These are phyloP conservation scores for Hypocrella siamensis DNA, from an alignment of 2,329 filamentous ascomycete species.

Conservation along the genomic window DNA sequence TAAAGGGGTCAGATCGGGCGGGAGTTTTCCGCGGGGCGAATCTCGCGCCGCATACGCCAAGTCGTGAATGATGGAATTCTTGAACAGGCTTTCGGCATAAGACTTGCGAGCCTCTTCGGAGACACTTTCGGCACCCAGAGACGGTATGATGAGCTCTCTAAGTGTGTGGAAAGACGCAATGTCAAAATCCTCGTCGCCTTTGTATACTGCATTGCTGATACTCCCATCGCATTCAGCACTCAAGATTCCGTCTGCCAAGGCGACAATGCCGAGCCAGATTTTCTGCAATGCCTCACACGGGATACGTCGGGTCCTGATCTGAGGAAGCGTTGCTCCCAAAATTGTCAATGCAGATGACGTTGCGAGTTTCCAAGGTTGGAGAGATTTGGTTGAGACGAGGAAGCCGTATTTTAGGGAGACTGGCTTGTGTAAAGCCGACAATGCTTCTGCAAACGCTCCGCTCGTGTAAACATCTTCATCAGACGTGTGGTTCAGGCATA, in stretches of 20 bases:
- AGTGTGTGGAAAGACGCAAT: constrained; percentile 57
- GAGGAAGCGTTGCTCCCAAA: constrained; percentile 47
- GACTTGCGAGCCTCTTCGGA: constrained; percentile 49
- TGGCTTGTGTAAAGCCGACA: constrained; percentile 53
- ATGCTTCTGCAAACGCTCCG: constrained; percentile 46
- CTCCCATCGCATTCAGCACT: constrained; percentile 42
- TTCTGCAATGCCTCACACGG: constrained; percentile 29
- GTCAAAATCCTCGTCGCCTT: constrained; percentile 66
- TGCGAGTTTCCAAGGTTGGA: constrained; percentile 65
- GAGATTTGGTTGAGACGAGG: constrained; percentile 51
- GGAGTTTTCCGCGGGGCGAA: constrained; percentile 29
- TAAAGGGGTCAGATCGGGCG: constrained; percentile 39
- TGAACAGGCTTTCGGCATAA: constrained; percentile 66
- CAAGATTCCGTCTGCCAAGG: constrained; percentile 53
- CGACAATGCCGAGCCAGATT: constrained; percentile 58
- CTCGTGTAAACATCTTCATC: constrained; percentile 55
- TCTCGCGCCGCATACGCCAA: constrained; percentile 38
- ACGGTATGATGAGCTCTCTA: constrained; percentile 55
- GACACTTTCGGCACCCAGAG: constrained; percentile 50
- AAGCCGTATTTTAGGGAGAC: constrained; percentile 73
- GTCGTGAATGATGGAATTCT: constrained; percentile 64
- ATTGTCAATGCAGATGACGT: constrained; percentile 56
- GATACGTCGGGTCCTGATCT: constrained; percentile 33
- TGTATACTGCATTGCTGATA: constrained; percentile 30
- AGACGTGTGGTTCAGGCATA: constrained; percentile 42